Conservation (phyloP, 2,329 filamentous ascomycete species). For the Annulohypoxylon truncatum region DNA sequence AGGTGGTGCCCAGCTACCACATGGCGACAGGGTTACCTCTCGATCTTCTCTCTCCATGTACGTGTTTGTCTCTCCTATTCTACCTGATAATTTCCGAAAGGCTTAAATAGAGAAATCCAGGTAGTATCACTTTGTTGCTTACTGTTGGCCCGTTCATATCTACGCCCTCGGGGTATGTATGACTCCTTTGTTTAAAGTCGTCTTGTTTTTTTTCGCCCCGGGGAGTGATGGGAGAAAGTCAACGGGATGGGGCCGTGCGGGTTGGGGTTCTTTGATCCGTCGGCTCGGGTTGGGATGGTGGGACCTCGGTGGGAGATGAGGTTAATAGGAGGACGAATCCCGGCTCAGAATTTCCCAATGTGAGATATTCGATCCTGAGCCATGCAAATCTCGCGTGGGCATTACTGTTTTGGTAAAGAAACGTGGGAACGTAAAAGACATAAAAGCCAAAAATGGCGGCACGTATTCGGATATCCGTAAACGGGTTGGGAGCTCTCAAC, state of each 20-base stretch:
- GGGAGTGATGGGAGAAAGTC: conserved; percentile 16
- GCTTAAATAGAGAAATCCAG: conserved; percentile 34
- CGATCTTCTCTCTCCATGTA: conserved; percentile 8
- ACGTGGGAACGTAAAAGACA: background rate
- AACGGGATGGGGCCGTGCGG: conserved; percentile 32
- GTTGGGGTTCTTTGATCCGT: conserved; percentile 37
- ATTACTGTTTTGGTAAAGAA: conserved; percentile 12
- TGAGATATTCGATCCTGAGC: conserved; percentile 14
- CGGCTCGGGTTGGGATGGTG: conserved; percentile 37
- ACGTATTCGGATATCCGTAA: conserved; percentile 37
- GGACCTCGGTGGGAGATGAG: conserved; percentile 27
- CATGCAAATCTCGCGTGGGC: conserved; percentile 26
- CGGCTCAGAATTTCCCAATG: conserved; percentile 20
- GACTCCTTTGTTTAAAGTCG: background rate
- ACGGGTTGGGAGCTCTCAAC: conserved; percentile 22
- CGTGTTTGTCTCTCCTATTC: conserved; percentile 23
- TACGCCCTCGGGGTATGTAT: conserved; percentile 28
- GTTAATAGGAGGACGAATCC: conserved; percentile 26
- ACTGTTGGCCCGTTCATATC: conserved; percentile 21
- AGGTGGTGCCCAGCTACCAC: conserved; percentile 42
- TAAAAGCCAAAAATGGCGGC: background rate
- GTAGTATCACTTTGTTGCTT: conserved; percentile 28
- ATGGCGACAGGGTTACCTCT: conserved; percentile 46
- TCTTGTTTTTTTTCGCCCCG: conserved; percentile 16
- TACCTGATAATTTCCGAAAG: conserved; percentile 43